Base-by-base conservation (phyloP, 495 filamentous ascomycete genomes). In the Schizothecium vesticola region DNA sequence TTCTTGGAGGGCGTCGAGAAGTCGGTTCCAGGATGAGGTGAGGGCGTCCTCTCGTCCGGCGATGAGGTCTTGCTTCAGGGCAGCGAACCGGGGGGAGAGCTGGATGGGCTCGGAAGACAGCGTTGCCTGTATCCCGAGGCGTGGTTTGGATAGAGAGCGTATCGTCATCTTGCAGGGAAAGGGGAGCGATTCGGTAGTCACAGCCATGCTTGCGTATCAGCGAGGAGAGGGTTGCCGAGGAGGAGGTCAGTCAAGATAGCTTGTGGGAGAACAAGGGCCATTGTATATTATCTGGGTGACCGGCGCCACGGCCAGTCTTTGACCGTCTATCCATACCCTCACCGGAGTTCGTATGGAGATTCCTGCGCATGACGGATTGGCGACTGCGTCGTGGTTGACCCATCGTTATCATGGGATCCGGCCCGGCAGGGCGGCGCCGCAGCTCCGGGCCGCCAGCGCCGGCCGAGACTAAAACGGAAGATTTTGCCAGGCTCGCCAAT, bases 61-160 rank as follows among this genome's bases (percentile, higher is more conserved):
- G 25, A 89, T 88, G 13, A 94, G 76, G 10, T 79, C 77, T 12
- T 76, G 73, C 71, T 96, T 97, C 13, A 96, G 78, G 21, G 88
- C 82, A 16, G 87, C 85, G 70, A 93, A 97, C 12, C 93, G 85
- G 23, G 83, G 75, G 2, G 90, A 85, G 0, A 96, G 82, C 13
- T 91, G 88, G 43, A 81, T 80, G 29, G 80, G 78, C 23, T 77
- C 77, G 9, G 73, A 61, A 51, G 58, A 59, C 3, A 69, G 59
- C 56, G 55, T 59, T n/a, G 68, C 36, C 19, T 63, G 70, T 62
- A 73, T 70, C 28, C 70, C 70, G 67, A 16, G 63, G 43, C 59
- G 58, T 68, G 59, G 71, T 28, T 43, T 31, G 59, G 59, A 28
- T 16, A 13, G n/a, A 16, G 59, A 2, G 59, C 23, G 23, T 22